A percentile compares a stretch with the other conserved stretches of the same genome.
Conservation (phyloP, 768 basidiomycete genomes). For the Kwoniella bestiolae region DNA sequence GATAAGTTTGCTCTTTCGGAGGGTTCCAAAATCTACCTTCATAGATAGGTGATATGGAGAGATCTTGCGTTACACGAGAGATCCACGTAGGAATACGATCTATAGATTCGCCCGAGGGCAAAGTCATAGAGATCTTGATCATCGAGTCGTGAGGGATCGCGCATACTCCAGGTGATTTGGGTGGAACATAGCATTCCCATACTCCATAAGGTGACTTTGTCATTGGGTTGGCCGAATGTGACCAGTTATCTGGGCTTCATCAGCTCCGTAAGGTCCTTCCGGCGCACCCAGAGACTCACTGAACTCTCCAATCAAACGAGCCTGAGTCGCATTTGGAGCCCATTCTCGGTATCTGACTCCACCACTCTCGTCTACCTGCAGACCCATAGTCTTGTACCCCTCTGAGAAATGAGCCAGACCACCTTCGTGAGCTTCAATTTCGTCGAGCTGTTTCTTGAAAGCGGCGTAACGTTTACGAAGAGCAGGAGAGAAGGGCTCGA, state of each 20-base stretch:
- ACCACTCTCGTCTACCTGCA: constrained; percentile 71
- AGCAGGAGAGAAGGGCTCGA: constrained; percentile 56
- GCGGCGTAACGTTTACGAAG: constrained; percentile 54
- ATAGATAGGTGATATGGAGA: constrained; percentile 84
- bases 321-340: constrained; percentile 87
- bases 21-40: constrained; percentile 99
- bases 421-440: constrained; percentile 77
- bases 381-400: constrained; percentile 75
- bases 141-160: constrained; percentile 94
- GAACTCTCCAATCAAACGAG: constrained; percentile 90
- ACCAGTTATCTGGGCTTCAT: constrained; percentile 76
- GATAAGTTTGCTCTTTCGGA: constrained; percentile 69
- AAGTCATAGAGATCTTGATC: constrained; percentile 92
- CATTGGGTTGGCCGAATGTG: constrained; percentile 83
- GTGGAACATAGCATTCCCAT: constrained; percentile 81
- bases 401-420: constrained; percentile 79
- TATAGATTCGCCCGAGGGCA: constrained; percentile 75
- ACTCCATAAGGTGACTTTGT: constrained; percentile 80
- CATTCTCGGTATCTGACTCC: constrained; percentile 88
- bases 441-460: constrained; percentile 54
- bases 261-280: neutral
- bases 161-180: constrained; percentile 69
- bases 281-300: constrained; percentile 65
- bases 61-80: constrained; percentile 90
- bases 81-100: constrained; percentile 96